phyloP scores from a whole-genome alignment of 805 yeast species.

The Candida pseudofarinosa region DNA sequence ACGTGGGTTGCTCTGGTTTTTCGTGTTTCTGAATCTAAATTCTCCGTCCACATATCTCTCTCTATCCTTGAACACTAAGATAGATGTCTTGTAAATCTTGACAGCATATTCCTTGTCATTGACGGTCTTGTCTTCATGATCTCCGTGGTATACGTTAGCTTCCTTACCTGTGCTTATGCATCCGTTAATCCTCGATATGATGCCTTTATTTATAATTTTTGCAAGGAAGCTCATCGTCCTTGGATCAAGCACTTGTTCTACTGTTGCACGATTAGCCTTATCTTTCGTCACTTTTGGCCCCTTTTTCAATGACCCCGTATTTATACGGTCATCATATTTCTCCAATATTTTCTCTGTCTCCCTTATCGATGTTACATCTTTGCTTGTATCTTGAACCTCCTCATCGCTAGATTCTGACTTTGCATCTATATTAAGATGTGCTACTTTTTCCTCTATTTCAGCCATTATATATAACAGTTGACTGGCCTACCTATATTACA shows the following conservation, averaged over 20 bases:
- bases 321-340: constrained; percentile 62
- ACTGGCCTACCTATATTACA: neutral
- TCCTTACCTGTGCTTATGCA: constrained; percentile 96
- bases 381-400: constrained; percentile 27
- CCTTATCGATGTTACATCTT: constrained; percentile 27
- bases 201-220: constrained; percentile 78
- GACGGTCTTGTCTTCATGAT: constrained; percentile 62
- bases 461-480: too few relatives aligned
- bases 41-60: constrained; percentile 97
- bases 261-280: constrained; percentile 92
- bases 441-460: neutral
- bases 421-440: neutral
- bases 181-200: constrained; percentile 83
- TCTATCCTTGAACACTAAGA: constrained; percentile 93
- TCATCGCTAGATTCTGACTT: constrained; percentile 12
- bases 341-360: constrained; percentile 48
- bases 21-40: constrained; percentile 81
- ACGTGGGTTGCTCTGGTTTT: constrained; percentile 86
- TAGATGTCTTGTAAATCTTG: constrained; percentile 93
- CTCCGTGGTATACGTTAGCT: constrained; percentile 84
- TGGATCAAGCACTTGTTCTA: constrained; percentile 94
- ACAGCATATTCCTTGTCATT: constrained; percentile 68
- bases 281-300: constrained; percentile 66
- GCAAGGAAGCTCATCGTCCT: constrained; percentile 81
- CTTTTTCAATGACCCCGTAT: constrained; percentile 55